These are phyloP conservation scores for Trifolium subterraneum DNA, from an alignment of 306 rosid species.

Conservation along the genomic window DNA sequence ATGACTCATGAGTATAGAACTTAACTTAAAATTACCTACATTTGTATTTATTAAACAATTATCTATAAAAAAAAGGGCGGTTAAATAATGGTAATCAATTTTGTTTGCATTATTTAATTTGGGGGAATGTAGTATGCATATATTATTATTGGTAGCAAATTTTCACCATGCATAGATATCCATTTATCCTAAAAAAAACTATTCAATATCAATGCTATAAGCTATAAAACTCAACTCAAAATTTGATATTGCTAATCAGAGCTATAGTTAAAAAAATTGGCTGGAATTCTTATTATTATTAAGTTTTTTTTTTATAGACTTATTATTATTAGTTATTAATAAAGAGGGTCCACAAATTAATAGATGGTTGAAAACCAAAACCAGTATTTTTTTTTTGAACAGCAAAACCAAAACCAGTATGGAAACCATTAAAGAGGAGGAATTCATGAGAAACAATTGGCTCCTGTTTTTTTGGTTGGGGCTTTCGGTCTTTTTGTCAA, in stretches of 20 bases:
- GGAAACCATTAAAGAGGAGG: background rate
- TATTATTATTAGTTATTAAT: no score
- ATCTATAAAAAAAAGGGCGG: background rate
- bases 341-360: conserved; percentile 13
- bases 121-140: background rate
- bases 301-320: no score
- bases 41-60: no score
- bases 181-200: no score
- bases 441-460: conserved; percentile 12
- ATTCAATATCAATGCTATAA: no score
- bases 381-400: no score
- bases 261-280: background rate
- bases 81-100: background rate
- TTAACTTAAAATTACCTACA: no score
- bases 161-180: background rate
- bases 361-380: background rate
- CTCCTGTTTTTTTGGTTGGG: background rate
- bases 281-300: background rate
- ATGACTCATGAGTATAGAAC: no score
- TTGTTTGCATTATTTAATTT: background rate
- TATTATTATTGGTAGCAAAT: background rate
- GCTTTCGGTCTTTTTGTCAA: background rate
- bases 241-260: no score
- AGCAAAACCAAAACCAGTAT: background rate
- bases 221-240: no score